Base-by-base conservation (phyloP, 371 early-diverging fungal species). In the Rhizopus arrhizus region DNA sequence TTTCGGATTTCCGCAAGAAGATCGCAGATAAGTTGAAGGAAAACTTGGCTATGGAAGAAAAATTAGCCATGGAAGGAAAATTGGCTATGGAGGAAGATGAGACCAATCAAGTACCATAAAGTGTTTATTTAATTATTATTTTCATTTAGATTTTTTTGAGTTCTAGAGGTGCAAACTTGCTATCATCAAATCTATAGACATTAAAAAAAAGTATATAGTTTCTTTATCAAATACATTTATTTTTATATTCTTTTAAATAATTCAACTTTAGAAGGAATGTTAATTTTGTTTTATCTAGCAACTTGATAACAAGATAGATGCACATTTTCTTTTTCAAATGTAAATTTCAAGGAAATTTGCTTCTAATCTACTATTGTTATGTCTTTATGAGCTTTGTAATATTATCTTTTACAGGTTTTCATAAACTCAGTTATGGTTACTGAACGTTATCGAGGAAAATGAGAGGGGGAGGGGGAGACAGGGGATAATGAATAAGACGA, bases 331-430 rank as follows among this genome's bases (percentile, higher is more conserved):
- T 86, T 89, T 70, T 95, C 90, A 62, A 94, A 89, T 22, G 65
- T 91, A 96, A 0, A 90, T 90, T 15, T 96, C 89, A 12, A 96
- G 73, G 0, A 89, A 97, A 66, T 97, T 97, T 1, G 96, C 98
- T 66, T 95, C 96, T 41, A 81, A 69, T 2, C 64, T 59, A 12
- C 87, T 89, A 9, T 88, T 78, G 7, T 77, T 73, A 46, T 22
- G 2, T 94, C 83, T 16, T 74, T 80, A 68, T 97, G 96, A 22
- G 22, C 22, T 22, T 22, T 22, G 22, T 22, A 0, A 2, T 22
- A 22, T 22, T 22, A 22, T 22, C 2, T 22, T 22, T 22, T 22
- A 22, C 22, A 22, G 22, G 22, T 22, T 22, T 22, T 22, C 22
- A 2, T 22, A 22, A 22, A 22, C 22, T 22, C 22, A 22, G 22